Evolutionary conservation across 495 filamentous ascomycete species (phyloP), one percentile per base, ranked within the genome.

Genomic region (Cenococcum geophilum): DNA sequence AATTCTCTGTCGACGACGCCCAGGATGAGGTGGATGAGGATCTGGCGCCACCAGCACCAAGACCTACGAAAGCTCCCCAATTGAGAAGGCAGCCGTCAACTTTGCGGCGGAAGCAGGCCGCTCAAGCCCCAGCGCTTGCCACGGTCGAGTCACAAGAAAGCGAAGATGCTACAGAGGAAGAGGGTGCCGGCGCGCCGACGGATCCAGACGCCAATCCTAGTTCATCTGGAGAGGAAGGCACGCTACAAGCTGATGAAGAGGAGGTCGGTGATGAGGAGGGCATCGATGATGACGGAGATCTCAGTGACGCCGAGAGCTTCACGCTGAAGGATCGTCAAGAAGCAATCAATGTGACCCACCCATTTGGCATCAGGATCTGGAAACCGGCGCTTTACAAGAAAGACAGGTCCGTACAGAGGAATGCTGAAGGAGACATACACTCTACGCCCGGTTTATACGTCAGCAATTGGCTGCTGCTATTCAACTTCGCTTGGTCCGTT

Each of bases 371-470:
- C 70, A 86, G 93, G 62, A 88, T 99, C 35, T 99, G 93, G 93
- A 99, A 99, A 73, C 93, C 93, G 20, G 93, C 93, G 0, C 71
- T 99, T 42, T 99, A 99, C 80, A 97, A 97, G 78, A 99, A 99
- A 72, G 86, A 85, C 66, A 84, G 93, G 59, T 97, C 95, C 8
- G 93, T 99, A 16, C 89, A 97, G 67, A 92, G 93, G 76, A 95
- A 85, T 37, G 93, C 92, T 4, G 93, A 99, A 74, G 91, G 88
- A 6, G 93, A 99, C 76, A 97, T 99, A 61, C 93, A 99, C 75
- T 96, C 91, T 12, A 86, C 91, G 4, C 93, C 93, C 2, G 95
- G 95, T 6, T 91, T 89, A 16, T 83, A 85, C 63, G 92, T 97
- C 58, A 92, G 85, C 69, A 82, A 76, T 54, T 86, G 91, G 80